Evolutionary conservation across 1,139 yeast genomes (phyloP), one percentile per base, ranked within the genome.

Genomic region (Arxiozyma slooffiae): DNA sequence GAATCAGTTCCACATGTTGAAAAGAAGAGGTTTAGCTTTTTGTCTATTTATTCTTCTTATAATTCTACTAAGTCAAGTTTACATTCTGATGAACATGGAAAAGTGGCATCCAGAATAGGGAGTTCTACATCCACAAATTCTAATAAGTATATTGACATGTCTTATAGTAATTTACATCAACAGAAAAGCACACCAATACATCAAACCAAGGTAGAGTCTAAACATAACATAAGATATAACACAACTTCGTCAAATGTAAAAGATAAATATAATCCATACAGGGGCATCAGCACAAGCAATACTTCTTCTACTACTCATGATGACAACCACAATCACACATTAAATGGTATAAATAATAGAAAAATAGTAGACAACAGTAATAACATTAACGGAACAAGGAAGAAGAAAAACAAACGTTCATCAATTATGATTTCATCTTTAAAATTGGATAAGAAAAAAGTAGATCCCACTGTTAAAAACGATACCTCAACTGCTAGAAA

Each of bases 351-450:
- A n/a, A 16, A 40, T 40, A 14, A 14, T 22, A 40, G 22, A 24
- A 23, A 40, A 21, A 9, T 77, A 0, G 72, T 72, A 55, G 68
- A 71, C 8, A 76, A 77, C 48, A 55, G 60, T n/a, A 46, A 62
- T 2, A 48, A 47, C n/a, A 22, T 22, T 42, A 38, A 44, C 21
- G 46, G n/a, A 16, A 16, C 16, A 30, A 24, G 30, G n/a, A 24
- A 24, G 9, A 44, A 43, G 48, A 48, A 46, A 48, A 40, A 21
- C 34, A 49, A 59, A 38, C 53, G 62, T 20, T 57, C 57, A 7
- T 61, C 64, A 1, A 54, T 59, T 20, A 55, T 56, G 60, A 48
- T 56, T 8, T 53, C 59, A 20, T 37, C 53, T 18, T 48, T 41
- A 26, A 41, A 41, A 18, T 26, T 37, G 7, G 44, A 41, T 46